phyloP scores from a whole-genome alignment of 1,284 basidiomycete genomes.

The Ganoderma lucidum region DNA sequence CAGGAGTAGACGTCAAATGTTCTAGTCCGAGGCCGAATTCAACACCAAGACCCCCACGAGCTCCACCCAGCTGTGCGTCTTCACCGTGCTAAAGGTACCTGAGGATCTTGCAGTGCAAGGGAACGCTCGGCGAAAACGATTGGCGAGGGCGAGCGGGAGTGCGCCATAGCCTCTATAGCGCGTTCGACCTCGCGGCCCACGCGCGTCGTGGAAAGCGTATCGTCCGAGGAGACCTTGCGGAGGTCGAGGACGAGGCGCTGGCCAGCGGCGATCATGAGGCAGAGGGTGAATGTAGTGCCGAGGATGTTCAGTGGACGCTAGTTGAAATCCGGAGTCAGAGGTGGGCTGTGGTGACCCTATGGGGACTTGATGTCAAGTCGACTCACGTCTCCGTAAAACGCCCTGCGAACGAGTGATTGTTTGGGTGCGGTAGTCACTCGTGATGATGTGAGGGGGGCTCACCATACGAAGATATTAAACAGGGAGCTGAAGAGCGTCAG shows the following conservation, averaged over 20 bases:
- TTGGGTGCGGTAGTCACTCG: neutral
- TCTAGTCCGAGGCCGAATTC: neutral
- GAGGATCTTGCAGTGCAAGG: neutral
- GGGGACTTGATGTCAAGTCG: neutral
- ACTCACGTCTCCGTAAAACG: slow-evolving; percentile 22
- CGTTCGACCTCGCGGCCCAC: slow-evolving; percentile 33
- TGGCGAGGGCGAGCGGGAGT: slow-evolving; percentile 21
- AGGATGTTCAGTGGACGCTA: slow-evolving; percentile 32
- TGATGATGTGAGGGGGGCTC: neutral
- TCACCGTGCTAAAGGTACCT: neutral
- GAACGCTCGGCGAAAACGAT: slow-evolving; percentile 26
- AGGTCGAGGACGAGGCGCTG: slow-evolving; percentile 37
- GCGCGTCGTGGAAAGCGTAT: slow-evolving; percentile 31
- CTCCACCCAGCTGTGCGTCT: neutral
- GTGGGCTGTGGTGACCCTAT: neutral
- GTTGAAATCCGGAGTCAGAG: neutral
- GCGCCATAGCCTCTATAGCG: slow-evolving; percentile 26
- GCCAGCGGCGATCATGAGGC: slow-evolving; percentile 32
- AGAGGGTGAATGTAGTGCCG: slow-evolving; percentile 31
- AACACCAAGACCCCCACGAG: neutral
- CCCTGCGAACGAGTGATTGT: slow-evolving; percentile 13
- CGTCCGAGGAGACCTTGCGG: slow-evolving; percentile 29
- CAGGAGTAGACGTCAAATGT: neutral
- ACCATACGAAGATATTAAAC: slow-evolving; percentile 35
- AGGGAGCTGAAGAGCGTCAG: slow-evolving; percentile 25